These are phyloP conservation scores for Cymbidium sinense DNA, from an alignment of 106 monocot species.

Conservation along the genomic window DNA sequence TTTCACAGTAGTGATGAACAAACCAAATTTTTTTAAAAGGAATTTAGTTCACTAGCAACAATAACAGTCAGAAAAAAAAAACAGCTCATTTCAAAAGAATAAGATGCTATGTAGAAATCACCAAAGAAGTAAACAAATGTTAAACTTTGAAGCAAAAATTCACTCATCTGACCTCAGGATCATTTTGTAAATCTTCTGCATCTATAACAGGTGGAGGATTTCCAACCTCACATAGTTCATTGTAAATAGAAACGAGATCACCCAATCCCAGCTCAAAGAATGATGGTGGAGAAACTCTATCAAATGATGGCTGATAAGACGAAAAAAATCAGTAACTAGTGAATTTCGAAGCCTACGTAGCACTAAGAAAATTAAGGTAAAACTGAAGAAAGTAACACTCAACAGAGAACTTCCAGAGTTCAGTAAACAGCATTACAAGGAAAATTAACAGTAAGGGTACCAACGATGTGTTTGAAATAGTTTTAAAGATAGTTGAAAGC, in stretches of 20 bases:
- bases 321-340: constrained; percentile 2
- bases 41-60: not conserved
- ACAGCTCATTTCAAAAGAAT: not conserved
- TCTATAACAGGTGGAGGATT: constrained; percentile 85
- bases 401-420: not conserved
- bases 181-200: constrained; percentile 66
- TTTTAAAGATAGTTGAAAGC: not conserved
- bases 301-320: constrained; percentile 67
- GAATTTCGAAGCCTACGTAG: not conserved
- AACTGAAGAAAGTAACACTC: not conserved
- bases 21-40: not conserved
- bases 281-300: constrained; percentile 64
- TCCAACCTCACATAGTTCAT: constrained; percentile 72
- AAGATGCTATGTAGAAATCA: not conserved
- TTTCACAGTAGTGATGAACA: not conserved
- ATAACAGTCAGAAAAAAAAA: not conserved
- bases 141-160: not conserved
- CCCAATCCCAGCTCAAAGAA: constrained; percentile 81
- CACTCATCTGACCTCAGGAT: constrained; percentile 57
- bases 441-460: not conserved
- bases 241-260: constrained; percentile 67
- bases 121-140: not conserved
- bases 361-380: not conserved
- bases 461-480: not conserved
- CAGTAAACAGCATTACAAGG: not conserved